Base-by-base conservation (phyloP, 108 stramenopile genomes). In the Tribonema minus region DNA sequence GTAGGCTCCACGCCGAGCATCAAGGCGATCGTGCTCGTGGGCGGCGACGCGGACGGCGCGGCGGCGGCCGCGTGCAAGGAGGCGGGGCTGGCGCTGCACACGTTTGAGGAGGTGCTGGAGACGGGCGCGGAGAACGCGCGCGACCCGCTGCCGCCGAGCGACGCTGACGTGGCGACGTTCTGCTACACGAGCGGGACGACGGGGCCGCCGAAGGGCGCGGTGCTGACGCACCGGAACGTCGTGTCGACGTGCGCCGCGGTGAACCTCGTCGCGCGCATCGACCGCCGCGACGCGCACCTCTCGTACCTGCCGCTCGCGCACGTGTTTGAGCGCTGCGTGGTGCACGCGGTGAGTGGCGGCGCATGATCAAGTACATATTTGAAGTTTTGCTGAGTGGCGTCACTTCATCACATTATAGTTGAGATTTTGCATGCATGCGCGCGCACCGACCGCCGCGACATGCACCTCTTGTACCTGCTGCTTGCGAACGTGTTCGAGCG, bases 401-500 rank as follows among this genome's bases (percentile, higher is more conserved):
- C n/a, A n/a, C n/a, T n/a, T n/a, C n/a, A n/a, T n/a, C n/a, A n/a
- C n/a, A n/a, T n/a, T n/a, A n/a, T n/a, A n/a, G n/a, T n/a, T n/a
- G n/a, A n/a, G n/a, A n/a, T n/a, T n/a, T n/a, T 54, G 46, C 46
- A 54, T 54, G 46, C 46, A 54, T 54, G 46, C 9, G 15, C 46
- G 46, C 46, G 20, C 46, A 54, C 46, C 20, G 46, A 9, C 9
- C 20, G 29, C 4, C 29, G 30, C 59, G 95, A 96, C 82, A 87
- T 92, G 6, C 93, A 96, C 85, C 72, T 96, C 26, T 91, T 90
- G 38, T 96, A 96, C 85, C 85, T 96, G 32, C 95, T 93, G 15
- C 74, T 93, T 34, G 91, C 95, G 7, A 93, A 96, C 83, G 92
- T 95, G 64, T 93, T 94, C 81, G 95, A 95, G 86, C 87, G 93